These are phyloP conservation scores for Beauveria australis DNA, from an alignment of 2,329 filamentous ascomycete genomes.

Conservation along the genomic window DNA sequence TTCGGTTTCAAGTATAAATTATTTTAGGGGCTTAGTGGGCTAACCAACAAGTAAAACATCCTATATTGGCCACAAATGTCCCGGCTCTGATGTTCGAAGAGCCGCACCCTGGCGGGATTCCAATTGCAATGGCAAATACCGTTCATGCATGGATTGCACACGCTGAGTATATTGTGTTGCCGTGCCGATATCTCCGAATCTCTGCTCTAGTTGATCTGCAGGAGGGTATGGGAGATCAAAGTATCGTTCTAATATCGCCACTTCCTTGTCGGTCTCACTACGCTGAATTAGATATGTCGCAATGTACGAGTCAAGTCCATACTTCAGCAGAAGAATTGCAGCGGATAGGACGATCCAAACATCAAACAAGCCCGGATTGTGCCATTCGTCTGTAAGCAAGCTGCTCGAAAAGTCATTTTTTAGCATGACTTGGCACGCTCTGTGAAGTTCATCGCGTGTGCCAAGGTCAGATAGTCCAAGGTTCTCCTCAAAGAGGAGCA, in stretches of 20 bases:
- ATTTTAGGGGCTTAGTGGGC: background rate
- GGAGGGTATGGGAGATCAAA: background rate
- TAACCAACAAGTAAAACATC: background rate
- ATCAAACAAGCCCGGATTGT: background rate
- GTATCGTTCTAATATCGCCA: background rate
- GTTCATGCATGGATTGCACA: background rate
- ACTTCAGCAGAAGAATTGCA: background rate
- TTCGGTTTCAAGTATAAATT: background rate
- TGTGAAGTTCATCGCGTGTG: background rate
- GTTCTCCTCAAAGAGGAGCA: background rate
- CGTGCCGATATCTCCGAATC: background rate
- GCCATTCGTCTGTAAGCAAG: background rate
- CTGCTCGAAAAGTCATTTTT: background rate
- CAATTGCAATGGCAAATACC: background rate
- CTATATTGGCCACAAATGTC: background rate
- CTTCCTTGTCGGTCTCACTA: background rate
- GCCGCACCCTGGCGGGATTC: background rate
- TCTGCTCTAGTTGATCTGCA: background rate
- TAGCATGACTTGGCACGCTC: background rate
- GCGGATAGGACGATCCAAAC: background rate
- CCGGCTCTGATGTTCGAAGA: background rate
- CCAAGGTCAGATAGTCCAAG: background rate
- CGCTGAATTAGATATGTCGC: background rate
- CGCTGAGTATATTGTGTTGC: background rate
- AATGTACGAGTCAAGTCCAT: background rate